These are phyloP conservation scores for Diutina ranongensis DNA, from an alignment of 1,139 yeast species.

Conservation along the genomic window DNA sequence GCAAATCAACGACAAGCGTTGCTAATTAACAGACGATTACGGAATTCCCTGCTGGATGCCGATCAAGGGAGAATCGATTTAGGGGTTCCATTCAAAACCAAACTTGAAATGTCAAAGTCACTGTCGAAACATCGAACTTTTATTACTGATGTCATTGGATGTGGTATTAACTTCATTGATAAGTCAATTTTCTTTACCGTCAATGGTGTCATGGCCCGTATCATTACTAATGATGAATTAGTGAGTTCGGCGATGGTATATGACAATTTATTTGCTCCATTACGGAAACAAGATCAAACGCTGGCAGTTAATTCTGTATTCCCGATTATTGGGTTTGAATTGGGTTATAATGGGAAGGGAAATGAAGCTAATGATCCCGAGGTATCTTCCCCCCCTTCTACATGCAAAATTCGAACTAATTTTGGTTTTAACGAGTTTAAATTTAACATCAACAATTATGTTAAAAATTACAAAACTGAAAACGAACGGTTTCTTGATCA, in stretches of 20 bases:
- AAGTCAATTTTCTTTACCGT: conserved; percentile 50
- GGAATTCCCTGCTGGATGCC: conserved; percentile 10
- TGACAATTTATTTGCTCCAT: neutral
- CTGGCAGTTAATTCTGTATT: neutral
- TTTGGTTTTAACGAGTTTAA: conserved; percentile 54
- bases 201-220: conserved; percentile 8
- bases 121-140: neutral
- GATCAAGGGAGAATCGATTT: neutral
- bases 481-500: neutral
- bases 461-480: conserved; percentile 27
- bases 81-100: neutral
- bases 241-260: neutral
- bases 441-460: conserved; percentile 62
- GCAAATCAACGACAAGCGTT: conserved; percentile 21
- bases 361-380: conserved; percentile 16
- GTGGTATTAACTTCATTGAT: conserved; percentile 66
- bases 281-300: neutral
- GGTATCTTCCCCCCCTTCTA: neutral
- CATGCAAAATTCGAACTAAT: conserved; percentile 39
- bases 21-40: conserved; percentile 28
- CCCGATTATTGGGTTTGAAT: conserved; percentile 3
- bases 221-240: conserved; percentile 3
- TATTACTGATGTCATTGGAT: conserved; percentile 55
- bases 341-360: conserved; percentile 8
- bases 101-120: neutral